These are phyloP conservation scores for Cryptococcus neoformans DNA, from an alignment of 1,284 basidiomycete species.

Conservation along the genomic window DNA sequence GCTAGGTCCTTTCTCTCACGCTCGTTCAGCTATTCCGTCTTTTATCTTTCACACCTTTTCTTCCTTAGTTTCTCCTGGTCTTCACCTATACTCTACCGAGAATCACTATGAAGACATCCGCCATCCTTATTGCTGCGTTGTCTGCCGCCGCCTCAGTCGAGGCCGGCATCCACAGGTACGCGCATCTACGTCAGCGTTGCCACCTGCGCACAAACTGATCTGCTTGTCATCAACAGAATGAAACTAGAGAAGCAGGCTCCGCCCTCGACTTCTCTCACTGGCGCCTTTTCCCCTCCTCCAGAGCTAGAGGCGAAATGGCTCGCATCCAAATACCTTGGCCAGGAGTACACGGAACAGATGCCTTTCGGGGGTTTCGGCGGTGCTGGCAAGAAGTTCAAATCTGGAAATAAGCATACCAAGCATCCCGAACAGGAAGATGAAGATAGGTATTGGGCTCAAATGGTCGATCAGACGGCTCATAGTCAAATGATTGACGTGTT, in stretches of 20 bases:
- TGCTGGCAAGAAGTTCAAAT: conserved; percentile 61
- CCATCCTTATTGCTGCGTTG: conserved; percentile 68
- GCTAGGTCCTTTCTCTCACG: not conserved
- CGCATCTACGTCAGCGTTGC: conserved; percentile 32
- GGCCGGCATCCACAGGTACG: conserved; percentile 44
- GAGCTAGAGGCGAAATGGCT: conserved; percentile 75
- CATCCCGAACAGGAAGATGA: conserved; percentile 51
- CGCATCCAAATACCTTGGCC: conserved; percentile 71
- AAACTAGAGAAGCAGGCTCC: conserved; percentile 76
- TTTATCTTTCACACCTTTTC: conserved; percentile 3
- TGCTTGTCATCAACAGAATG: conserved; percentile 54
- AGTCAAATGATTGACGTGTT: conserved; percentile 50
- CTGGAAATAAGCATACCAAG: conserved; percentile 15
- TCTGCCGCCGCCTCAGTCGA: conserved; percentile 55
- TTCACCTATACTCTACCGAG: conserved; percentile 9
- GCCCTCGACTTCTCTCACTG: too few relatives aligned
- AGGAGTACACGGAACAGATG: conserved; percentile 52
- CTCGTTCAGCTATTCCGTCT: not conserved
- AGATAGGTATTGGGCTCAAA: conserved; percentile 76
- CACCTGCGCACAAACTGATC: conserved; percentile 12
- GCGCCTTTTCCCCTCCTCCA: conserved; percentile 48
- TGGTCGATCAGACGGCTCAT: conserved; percentile 41
- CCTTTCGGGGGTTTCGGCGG: conserved; percentile 72
- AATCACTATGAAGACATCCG: conserved; percentile 59
- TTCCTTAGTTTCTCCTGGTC: conserved; percentile 9